Percentiles rank a stretch among this genome's conserved stretches.
Evolutionary conservation across 257 asterid species (phyloP).

Genomic region (Salvia hispanica): DNA sequence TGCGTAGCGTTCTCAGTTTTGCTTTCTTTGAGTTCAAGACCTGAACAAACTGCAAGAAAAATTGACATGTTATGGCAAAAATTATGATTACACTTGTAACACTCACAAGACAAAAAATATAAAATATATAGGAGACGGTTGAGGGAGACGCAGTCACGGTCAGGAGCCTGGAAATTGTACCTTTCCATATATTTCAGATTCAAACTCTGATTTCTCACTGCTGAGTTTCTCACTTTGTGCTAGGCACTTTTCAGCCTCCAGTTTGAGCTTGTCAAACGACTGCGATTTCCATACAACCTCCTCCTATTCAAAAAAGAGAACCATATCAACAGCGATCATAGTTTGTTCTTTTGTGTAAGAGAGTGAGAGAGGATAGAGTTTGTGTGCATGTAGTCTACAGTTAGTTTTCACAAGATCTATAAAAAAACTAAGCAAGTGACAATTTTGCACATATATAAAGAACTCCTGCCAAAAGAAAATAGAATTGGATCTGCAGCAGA

Average conservation of each 20-base stretch:
- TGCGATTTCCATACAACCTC: constrained; percentile 77
- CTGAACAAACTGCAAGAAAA: constrained; percentile 61
- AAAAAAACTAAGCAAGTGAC: not conserved
- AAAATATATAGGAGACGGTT: not conserved
- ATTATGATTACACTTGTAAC: not conserved
- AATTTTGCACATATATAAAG: not conserved
- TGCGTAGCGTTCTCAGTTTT: constrained; percentile 87
- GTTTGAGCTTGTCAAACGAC: constrained; percentile 58
- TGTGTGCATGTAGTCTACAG: not conserved
- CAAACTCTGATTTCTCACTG: constrained; percentile 72
- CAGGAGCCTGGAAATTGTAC: constrained; percentile 29
- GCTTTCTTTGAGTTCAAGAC: constrained; percentile 85
- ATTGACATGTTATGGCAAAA: constrained; percentile 13
- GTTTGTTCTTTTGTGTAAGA: not conserved
- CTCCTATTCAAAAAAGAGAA: constrained; percentile 56
- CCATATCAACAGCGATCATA: not conserved
- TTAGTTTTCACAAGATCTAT: too few species aligned
- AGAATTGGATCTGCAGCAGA: not conserved
- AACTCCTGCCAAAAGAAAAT: not conserved
- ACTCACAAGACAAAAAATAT: not conserved
- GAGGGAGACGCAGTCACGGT: not conserved
- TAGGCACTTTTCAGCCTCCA: constrained; percentile 82
- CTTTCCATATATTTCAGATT: constrained; percentile 76
- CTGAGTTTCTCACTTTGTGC: constrained; percentile 75
- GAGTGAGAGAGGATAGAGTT: not conserved